A percentile compares a stretch with the other conserved stretches of the same genome.
phyloP scores from a whole-genome alignment of 129 eudicot species.

The Artemisia tridentata region DNA sequence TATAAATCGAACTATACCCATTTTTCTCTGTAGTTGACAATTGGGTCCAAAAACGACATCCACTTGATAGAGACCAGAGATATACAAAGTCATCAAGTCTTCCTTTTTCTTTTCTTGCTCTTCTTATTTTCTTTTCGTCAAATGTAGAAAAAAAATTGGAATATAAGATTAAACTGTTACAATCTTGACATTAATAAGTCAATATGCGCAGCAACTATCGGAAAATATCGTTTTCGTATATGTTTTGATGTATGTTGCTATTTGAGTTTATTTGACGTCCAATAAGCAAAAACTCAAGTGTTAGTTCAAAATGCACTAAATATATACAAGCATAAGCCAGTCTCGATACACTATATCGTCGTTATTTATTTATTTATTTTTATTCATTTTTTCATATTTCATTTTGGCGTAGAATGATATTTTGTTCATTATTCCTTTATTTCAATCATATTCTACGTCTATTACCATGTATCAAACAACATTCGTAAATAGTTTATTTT shows the following conservation, averaged over 20 bases:
- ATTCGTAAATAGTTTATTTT: no score
- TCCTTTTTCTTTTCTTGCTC: neutral
- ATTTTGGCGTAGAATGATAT: no score
- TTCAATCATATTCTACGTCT: no score
- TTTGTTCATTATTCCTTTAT: no score
- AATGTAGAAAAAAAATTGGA: neutral
- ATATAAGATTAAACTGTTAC: neutral
- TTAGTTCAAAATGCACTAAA: neutral
- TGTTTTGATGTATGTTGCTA: neutral
- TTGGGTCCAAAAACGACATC: constrained; percentile 29
- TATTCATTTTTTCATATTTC: no score
- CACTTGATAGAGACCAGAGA: constrained; percentile 27
- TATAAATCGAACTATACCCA: neutral
- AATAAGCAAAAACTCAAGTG: neutral
- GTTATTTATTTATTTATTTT: no score
- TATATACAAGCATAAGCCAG: no score
- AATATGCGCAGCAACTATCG: neutral
- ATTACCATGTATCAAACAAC: no score
- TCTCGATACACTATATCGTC: no score
- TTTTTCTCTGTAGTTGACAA: constrained; percentile 36
- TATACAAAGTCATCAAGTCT: constrained; percentile 2
- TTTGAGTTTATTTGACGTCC: neutral
- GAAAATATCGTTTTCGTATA: constrained; percentile 5
- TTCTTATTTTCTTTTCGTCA: no score
- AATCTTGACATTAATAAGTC: constrained; percentile 10